Evolutionary conservation across 306 rosid species (phyloP), one percentile per base, ranked within the genome.

Genomic region (Prosopis cineraria): DNA sequence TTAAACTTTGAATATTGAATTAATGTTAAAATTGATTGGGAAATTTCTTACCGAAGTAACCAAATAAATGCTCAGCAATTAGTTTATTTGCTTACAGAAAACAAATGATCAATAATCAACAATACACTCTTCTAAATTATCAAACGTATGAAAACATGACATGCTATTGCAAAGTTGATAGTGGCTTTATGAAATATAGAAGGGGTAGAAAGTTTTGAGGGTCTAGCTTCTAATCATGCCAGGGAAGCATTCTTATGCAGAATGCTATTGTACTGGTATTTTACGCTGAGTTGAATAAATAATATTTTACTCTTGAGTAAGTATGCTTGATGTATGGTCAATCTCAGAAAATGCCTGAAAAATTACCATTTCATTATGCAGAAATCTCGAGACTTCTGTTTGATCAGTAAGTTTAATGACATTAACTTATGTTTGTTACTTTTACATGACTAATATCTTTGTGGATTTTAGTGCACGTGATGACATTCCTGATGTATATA

Each of bases 291-390:
- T 37, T 41, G 11, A 43, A 68, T 41, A 41, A 43, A 44, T 0
- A 16, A 5, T 8, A 37, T 41, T 68, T 33, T 41, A 40, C 50
- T n/a, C 25, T 16, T 1, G 24, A 14, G 25, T 39, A 44, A 20
- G n/a, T 22, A 39, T 22, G 50, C 72, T 19, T 22, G 10, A 50
- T 8, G 22, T n/a, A 7, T 7, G 27, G 27, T 50, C 22, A 90
- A 41, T 88, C 99, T 72, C 98, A 89, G 81, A 93, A 91, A 79
- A 83, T 93, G 72, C 93, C 92, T 31, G 97, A 90, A 65, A 87
- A 91, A 40, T 83, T 96, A 78, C 99, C 98, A 48, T 96, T 96
- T 72, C 96, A 96, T 90, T 96, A 96, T 71, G 91, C 93, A 41
- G 99, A 96, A 86, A 93, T 93, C 76, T 90, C 98, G n/a, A 88